Evolutionary conservation across 805 yeast species (phyloP), one percentile per base, ranked within the genome.

Genomic region (Candida insectorum): DNA sequence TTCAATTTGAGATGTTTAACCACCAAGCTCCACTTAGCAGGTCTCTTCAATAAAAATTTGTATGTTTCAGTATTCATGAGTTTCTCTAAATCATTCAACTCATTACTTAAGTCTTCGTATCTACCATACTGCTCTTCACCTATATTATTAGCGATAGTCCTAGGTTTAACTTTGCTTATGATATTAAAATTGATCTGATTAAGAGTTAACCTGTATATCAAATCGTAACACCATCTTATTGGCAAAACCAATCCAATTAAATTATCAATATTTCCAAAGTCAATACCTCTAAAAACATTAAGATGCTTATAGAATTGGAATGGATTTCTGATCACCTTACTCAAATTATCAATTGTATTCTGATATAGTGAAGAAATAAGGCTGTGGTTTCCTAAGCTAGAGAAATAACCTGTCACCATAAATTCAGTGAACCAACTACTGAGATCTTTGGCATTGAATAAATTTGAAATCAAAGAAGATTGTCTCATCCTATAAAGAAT

Each of bases 211-310:
- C 65, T 43, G 39, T 50, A 60, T 15, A 56, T 24, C 7, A 62
- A 18, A 37, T 61, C 69, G 37, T 66, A 66, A 8, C 42, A 36
- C 63, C 69, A 62, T 25, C 72, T 45, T 6, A 48, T 32, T 0
- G 71, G 71, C 5, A 62, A 44, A 21, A 63, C 30, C 41, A 60
- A 31, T 2, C 62, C 60, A 8, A 65, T 49, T 53, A 66, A 45
- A 31, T 54, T 56, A 23, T 47, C 43, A 1, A 60, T 44, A 28
- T 54, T 49, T 57, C 58, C 54, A 28, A 59, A 48, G 37, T 55
- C 47, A 16, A 65, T 43, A 9, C 53, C 54, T 10, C 40, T 43
- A 24, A 54, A 36, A 3, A 48, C 10, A 16, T 43, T 37, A n/a
- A 40, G 30, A 10, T 31, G 24, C 17, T 34, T 34, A 26, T 30